Evolutionary conservation across 1,284 basidiomycete genomes (phyloP).

Genomic region (Sanghuangporus baumii): DNA sequence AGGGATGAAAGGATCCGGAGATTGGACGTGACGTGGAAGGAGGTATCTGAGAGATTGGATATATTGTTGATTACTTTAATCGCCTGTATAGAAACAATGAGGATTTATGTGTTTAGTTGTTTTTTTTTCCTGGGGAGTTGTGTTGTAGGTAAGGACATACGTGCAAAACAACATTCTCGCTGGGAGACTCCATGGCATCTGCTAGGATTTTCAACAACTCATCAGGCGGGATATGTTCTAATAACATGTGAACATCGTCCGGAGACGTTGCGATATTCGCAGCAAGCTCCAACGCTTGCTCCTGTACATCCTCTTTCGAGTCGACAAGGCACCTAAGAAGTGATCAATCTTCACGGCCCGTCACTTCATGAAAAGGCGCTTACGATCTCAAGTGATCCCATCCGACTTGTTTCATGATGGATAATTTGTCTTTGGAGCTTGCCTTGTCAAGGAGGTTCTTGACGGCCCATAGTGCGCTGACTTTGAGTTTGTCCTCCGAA

Average conservation of each 20-base stretch:
- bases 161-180: conserved; percentile 49
- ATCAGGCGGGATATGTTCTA: conserved; percentile 43
- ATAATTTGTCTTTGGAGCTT: conserved; percentile 48
- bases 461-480: conserved; percentile 75
- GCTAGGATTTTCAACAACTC: conserved; percentile 41
- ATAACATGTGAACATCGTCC: conserved; percentile 54
- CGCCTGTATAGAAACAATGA: conserved; percentile 32
- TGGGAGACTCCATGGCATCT: conserved; percentile 39
- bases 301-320: conserved; percentile 47
- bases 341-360: not conserved
- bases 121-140: not conserved
- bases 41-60: conserved; percentile 43
- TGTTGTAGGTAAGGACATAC: conserved; percentile 26
- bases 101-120: not conserved
- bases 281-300: conserved; percentile 60
- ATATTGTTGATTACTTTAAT: conserved; percentile 59
- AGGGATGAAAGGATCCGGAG: conserved; percentile 46
- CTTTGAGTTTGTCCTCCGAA: conserved; percentile 49
- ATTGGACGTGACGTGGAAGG: conserved; percentile 42
- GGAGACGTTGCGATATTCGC: conserved; percentile 51
- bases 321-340: conserved; percentile 42
- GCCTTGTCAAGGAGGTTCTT: conserved; percentile 74
- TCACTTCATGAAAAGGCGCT: conserved; percentile 22
- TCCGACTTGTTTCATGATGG: conserved; percentile 58
- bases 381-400: conserved; percentile 55